phyloP scores from a whole-genome alignment of 306 rosid genomes.

The Lathyrus oleraceus region DNA sequence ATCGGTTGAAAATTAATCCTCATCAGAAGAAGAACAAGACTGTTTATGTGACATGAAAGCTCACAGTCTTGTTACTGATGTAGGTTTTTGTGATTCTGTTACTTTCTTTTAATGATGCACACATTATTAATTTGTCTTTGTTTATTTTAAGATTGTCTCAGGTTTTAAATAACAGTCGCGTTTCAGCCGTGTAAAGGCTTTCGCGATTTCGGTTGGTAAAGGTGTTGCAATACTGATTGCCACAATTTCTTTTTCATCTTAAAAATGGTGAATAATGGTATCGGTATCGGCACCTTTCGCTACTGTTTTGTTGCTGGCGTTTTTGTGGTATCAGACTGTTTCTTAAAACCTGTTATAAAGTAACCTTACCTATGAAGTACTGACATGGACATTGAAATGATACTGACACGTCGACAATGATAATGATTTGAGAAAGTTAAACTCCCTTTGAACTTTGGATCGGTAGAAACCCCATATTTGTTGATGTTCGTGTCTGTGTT shows the following conservation, averaged over 20 bases:
- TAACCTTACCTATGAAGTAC: not conserved
- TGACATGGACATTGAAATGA: not conserved
- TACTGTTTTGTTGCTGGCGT: too few relatives aligned
- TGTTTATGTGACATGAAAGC: conserved; percentile 20
- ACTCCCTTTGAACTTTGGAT: too few relatives aligned
- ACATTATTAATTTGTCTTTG: not conserved
- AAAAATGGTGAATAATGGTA: too few relatives aligned
- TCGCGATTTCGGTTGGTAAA: too few relatives aligned
- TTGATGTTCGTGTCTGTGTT: not conserved
- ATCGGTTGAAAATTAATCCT: not conserved
- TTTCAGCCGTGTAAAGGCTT: too few relatives aligned
- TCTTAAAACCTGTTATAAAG: not conserved
- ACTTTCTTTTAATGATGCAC: not conserved
- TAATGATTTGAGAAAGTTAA: not conserved
- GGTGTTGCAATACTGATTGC: too few relatives aligned
- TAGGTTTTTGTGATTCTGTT: conserved; percentile 19
- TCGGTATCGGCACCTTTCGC: too few relatives aligned
- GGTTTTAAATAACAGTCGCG: too few relatives aligned
- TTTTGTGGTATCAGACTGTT: too few relatives aligned
- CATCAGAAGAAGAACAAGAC: not conserved
- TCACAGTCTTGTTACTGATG: conserved; percentile 8
- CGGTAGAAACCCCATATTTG: not conserved
- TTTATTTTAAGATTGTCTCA: not conserved
- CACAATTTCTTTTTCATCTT: too few relatives aligned
- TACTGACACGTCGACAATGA: not conserved